Evolutionary conservation across 495 filamentous ascomycete genomes (phyloP), one percentile per base, ranked within the genome.

Genomic region (Niebla homalea): DNA sequence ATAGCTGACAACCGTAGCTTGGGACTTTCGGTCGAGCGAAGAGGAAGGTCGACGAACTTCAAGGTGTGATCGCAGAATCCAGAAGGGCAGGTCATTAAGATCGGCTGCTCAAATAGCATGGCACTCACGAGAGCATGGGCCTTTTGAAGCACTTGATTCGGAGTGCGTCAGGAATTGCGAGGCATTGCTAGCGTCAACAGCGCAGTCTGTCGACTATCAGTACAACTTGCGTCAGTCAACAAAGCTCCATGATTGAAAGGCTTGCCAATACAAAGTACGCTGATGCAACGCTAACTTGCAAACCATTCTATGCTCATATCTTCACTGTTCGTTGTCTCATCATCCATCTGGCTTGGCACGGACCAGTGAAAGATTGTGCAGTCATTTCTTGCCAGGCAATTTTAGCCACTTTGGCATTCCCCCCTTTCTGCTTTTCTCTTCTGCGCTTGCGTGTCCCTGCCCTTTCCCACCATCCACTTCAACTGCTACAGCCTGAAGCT

Each of bases 1-100:
- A 18, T 20, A 16, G 25, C 36, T 52, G 32, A 52, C 21, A 14
- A 39, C 21, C 59, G 51, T 46, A 86, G 79, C 89, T 98, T 75
- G 92, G 92, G 63, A 96, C 92, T 61, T 97, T 94, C 72, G 81
- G 81, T 62, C 89, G 92, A 65, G 92, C 89, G 59, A 98, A 98
- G 90, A 78, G 78, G 64, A 97, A 97, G 88, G 92, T 96, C 57
- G 92, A 98, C 67, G 89, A 95, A 75, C 85, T 98, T 74, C 84
- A 87, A 73, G 80, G 85, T 62, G 85, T 97, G 68, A 97, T 97
- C 71, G 89, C 89, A 60, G 92, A 98, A 79, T 81, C 87, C 59
- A 86, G 92, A 65, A 78, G 92, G 62, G 73, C 77, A 20, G 81
- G 66, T 63, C 85, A 89, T 78, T 89, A 86, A 79, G 73, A 59